Conservation (phyloP, 1,284 basidiomycete genomes). For the Ceratobasidium sp. region DNA sequence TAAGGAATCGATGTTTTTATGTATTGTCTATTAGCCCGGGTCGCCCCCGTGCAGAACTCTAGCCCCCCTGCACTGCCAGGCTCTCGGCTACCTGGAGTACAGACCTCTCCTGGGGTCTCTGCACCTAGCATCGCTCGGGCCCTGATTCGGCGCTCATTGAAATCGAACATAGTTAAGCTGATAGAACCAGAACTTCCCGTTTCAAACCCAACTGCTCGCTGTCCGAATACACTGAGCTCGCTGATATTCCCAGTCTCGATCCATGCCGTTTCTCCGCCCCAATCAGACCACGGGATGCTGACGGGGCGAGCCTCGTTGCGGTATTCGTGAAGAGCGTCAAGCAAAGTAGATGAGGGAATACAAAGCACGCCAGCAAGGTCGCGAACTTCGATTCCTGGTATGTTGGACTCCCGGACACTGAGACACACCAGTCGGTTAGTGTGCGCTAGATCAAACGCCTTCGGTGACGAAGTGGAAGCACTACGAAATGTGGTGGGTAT, state of each 20-base stretch:
- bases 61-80: background rate
- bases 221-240: background rate
- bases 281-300: slow-evolving; percentile 6
- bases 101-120: background rate
- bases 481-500: background rate
- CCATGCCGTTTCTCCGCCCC: background rate
- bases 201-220: background rate
- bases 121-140: background rate
- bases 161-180: slow-evolving; percentile 3
- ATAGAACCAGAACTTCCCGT: background rate
- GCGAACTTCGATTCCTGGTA: background rate
- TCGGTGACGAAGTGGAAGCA: background rate
- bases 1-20: background rate
- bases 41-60: background rate
- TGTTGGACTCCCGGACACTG: background rate
- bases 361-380: background rate
- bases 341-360: background rate
- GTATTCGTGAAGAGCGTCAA: background rate
- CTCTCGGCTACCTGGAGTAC: background rate
- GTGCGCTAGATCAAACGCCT: background rate
- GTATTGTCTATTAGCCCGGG: slow-evolving; percentile 1
- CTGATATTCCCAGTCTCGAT: background rate
- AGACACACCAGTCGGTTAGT: background rate
- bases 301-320: background rate
- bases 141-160: background rate